Evolutionary conservation across 495 filamentous ascomycete species (phyloP), one percentile per base, ranked within the genome.

Genomic region (Terfezia boudieri): DNA sequence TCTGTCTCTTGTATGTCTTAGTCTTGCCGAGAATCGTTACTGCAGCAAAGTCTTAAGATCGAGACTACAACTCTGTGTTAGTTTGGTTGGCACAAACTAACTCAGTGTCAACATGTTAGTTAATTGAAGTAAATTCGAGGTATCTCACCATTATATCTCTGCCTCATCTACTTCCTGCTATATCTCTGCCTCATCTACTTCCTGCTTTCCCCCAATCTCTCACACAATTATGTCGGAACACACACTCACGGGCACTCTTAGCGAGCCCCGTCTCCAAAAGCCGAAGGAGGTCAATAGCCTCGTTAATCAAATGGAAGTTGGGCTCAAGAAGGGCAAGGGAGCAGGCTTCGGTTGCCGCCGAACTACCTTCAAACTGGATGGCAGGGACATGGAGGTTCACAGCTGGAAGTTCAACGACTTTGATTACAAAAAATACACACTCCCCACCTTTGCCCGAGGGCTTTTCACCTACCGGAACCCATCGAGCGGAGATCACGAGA

Each of bases 371-470:
- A 58, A 68, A 0, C 73, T 95, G 22, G 67, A 70, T 2, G 72
- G 71, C 9, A 78, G 80, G 4, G 62, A 72, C 23, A 70, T 83
- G 56, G 67, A 65, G 2, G 87, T 96, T 23, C 78, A 92, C 62
- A 94, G 89, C 6, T 98, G 90, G 90, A 79, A 81, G 32, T 83
- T 95, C 64, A 76, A 81, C 61, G 90, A 98, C 56, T 89, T 80
- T 82, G 89, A 95, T 60, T 96, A 93, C 74, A 95, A 94, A 68
- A 83, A 81, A 53, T 60, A 64, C 9, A 72, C 84, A 54, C 76
- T 98, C 6, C 90, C 90, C 4, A 92, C 81, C 8, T 92, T 94
- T 64, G 86, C 90, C 16, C 79, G 90, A 17, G 92, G 92, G 20
- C 74, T 98, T 1, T 98, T 98, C 67, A 98, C 88, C 17, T 80